These are phyloP conservation scores for Takashimella koratensis DNA, from an alignment of 1,284 basidiomycete species.

Conservation along the genomic window DNA sequence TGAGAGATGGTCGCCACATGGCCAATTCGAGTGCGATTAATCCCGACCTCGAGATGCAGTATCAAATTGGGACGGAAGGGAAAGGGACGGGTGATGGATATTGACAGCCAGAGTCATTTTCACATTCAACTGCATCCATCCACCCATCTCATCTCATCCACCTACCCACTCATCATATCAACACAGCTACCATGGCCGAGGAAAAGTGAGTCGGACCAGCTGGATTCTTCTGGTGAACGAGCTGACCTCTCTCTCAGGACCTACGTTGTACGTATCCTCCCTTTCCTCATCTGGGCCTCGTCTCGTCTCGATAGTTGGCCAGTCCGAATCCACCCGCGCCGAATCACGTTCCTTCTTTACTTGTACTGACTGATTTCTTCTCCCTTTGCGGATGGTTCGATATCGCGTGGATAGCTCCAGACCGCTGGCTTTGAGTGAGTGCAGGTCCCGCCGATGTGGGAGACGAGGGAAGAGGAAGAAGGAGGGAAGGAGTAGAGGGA, in stretches of 20 bases:
- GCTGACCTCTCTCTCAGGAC: constrained; percentile 29
- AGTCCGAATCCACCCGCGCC: background rate
- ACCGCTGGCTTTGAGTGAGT: constrained; percentile 52
- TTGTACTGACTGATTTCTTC: background rate
- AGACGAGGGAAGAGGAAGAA: background rate
- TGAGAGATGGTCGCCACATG: background rate
- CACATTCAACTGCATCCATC: background rate
- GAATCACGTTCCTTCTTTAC: background rate
- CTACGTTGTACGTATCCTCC: constrained; percentile 39
- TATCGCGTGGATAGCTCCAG: constrained; percentile 37
- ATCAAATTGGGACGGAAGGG: too few relatives aligned
- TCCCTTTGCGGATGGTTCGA: background rate
- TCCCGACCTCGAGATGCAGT: constrained; percentile 8
- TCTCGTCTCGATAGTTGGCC: background rate
- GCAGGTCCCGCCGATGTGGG: background rate
- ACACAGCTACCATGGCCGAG: constrained; percentile 40
- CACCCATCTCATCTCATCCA: background rate
- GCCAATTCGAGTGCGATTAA: constrained; percentile 8
- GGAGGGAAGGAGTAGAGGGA: background rate
- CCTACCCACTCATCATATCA: background rate
- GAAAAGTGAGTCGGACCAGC: constrained; percentile 32
- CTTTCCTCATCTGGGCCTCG: background rate
- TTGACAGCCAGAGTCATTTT: too few relatives aligned
- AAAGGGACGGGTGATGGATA: too few relatives aligned
- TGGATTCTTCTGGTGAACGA: background rate